Percentiles rank a stretch among this genome's conserved stretches.
phyloP scores from a whole-genome alignment of 2,329 filamentous ascomycete genomes.

The Acrocalymma vagum region DNA sequence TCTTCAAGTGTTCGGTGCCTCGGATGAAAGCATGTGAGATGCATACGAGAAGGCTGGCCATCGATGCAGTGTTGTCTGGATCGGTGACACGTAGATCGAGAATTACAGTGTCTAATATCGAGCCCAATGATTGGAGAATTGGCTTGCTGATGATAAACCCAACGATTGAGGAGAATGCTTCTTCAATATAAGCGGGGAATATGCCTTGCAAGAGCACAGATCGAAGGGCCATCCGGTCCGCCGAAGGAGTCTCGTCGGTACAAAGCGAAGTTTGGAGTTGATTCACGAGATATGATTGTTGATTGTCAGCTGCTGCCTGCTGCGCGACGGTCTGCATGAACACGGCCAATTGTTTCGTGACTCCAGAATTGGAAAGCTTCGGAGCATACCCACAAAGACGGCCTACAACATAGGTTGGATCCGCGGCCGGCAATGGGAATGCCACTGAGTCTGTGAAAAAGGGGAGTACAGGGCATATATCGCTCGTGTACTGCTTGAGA shows the following conservation, averaged over 20 bases:
- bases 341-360: constrained; percentile 63
- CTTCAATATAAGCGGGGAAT: constrained; percentile 65
- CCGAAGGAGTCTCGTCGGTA: constrained; percentile 52
- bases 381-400: constrained; percentile 67
- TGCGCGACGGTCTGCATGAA: constrained; percentile 69
- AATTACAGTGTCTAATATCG: constrained; percentile 54
- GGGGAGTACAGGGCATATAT: constrained; percentile 63
- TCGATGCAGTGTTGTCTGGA: constrained; percentile 44
- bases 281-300: constrained; percentile 63
- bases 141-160: constrained; percentile 64
- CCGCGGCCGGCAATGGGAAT: constrained; percentile 67
- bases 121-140: constrained; percentile 57
- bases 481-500: constrained; percentile 67
- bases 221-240: constrained; percentile 56
- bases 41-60: constrained; percentile 46
- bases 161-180: constrained; percentile 52
- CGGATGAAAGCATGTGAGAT: constrained; percentile 50
- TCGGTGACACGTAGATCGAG: constrained; percentile 56
- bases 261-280: constrained; percentile 63
- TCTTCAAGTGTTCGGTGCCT: constrained; percentile 47
- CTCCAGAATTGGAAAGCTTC: constrained; percentile 58
- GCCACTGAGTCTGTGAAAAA: constrained; percentile 69
- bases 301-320: constrained; percentile 64
- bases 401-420: constrained; percentile 70
- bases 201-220: constrained; percentile 62